Percentiles rank a stretch among this genome's conserved stretches.
phyloP scores from a whole-genome alignment of 73 alveolate genomes.

The Paramecium biaurelia region DNA sequence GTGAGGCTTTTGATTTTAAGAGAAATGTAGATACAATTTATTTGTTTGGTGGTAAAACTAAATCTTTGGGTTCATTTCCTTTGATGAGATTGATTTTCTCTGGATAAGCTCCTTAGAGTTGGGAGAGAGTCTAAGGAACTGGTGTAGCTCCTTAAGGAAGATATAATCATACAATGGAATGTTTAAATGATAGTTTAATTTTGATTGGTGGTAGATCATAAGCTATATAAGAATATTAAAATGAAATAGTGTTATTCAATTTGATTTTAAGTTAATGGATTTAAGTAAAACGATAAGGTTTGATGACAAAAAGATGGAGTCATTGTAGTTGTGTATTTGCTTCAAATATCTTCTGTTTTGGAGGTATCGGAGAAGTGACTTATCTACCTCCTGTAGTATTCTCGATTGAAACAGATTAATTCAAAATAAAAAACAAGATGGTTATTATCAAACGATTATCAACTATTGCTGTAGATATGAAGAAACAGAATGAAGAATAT shows the following conservation, averaged over 20 bases:
- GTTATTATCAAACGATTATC: neutral
- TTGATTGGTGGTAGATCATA: conserved; percentile 10
- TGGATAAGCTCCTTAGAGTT: neutral
- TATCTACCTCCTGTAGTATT: neutral
- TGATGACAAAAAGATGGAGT: conserved; percentile 38
- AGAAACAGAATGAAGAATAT: neutral
- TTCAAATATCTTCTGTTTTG: conserved; percentile 2
- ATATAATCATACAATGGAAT: conserved; percentile 41
- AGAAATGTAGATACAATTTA: neutral
- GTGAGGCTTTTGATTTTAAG: neutral
- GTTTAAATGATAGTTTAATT: neutral
- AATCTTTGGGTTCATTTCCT: conserved; percentile 21
- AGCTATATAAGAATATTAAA: neutral
- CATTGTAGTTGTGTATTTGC: neutral
- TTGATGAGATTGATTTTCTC: neutral
- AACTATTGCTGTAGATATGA: neutral
- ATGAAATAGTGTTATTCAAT: neutral
- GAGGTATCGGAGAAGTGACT: neutral
- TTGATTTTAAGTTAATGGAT: neutral
- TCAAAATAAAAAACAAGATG: neutral
- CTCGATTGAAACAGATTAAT: neutral
- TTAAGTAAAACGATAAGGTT: neutral
- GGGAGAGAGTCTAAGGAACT: neutral
- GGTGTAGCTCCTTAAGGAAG: neutral
- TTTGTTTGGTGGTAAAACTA: conserved; percentile 43